Conservation (phyloP, 805 yeast genomes). For the Candida bentonensis region DNA sequence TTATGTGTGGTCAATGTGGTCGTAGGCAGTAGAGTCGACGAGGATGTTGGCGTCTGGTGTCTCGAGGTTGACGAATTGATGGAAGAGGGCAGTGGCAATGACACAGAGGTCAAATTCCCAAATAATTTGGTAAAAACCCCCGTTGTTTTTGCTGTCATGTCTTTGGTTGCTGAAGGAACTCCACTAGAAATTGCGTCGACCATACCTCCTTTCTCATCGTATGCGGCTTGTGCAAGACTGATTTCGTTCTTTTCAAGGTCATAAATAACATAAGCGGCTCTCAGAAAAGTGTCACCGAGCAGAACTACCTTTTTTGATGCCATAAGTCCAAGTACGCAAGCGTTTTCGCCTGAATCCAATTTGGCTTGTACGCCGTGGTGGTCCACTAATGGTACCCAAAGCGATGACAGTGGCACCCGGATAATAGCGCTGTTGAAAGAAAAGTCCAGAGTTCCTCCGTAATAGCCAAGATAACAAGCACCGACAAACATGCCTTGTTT, state of each 20-base stretch:
- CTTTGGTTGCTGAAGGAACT: slow-evolving; percentile 18
- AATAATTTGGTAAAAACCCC: background rate
- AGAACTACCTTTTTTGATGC: slow-evolving; percentile 22
- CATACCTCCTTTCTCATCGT: slow-evolving; percentile 14
- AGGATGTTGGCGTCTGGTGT: no score
- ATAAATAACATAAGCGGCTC: slow-evolving; percentile 51
- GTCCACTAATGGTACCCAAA: slow-evolving; percentile 8
- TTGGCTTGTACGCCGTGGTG: slow-evolving; percentile 4
- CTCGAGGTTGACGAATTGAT: no score
- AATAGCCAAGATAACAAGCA: slow-evolving; percentile 21
- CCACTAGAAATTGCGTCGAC: slow-evolving; percentile 11
- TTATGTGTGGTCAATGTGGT: no score
- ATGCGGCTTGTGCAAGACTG: slow-evolving; percentile 38
- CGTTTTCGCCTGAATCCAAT: slow-evolving; percentile 10
- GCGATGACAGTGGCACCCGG: slow-evolving; percentile 27
- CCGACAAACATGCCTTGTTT: slow-evolving; percentile 25
- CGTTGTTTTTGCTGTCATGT: slow-evolving; percentile 5
- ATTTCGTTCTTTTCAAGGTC: slow-evolving; percentile 44
- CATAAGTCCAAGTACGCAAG: slow-evolving; percentile 6
- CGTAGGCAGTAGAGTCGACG: no score
- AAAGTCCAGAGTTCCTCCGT: slow-evolving; percentile 24
- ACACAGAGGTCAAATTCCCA: background rate
- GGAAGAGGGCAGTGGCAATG: no score
- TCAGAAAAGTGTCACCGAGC: slow-evolving; percentile 52
- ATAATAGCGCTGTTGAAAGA: slow-evolving; percentile 39